phyloP scores from a whole-genome alignment of 1,284 basidiomycete species.

The Ceratobasidium sp. region DNA sequence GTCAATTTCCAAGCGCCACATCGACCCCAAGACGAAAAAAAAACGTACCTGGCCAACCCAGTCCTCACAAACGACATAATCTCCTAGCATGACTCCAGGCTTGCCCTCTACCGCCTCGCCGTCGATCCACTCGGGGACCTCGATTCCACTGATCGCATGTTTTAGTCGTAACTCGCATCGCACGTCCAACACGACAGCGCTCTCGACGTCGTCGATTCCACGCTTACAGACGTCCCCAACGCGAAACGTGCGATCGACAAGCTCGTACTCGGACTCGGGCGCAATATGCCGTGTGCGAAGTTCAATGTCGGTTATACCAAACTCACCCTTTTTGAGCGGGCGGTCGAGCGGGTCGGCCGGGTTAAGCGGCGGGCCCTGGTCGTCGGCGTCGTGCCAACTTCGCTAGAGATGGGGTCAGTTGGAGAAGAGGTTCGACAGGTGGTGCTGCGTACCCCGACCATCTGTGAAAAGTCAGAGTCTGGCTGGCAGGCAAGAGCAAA shows the following conservation, averaged over 20 bases:
- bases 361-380: slow-evolving; percentile 57
- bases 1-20: background rate
- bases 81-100: slow-evolving; percentile 72
- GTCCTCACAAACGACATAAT: slow-evolving; percentile 80
- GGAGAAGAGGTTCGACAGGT: background rate
- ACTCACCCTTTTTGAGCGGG: slow-evolving; percentile 77
- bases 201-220: slow-evolving; percentile 70
- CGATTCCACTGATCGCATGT: slow-evolving; percentile 74
- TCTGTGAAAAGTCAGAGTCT: slow-evolving; percentile 45
- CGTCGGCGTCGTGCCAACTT: slow-evolving; percentile 83
- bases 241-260: slow-evolving; percentile 81
- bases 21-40: slow-evolving; percentile 12
- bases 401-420: slow-evolving; percentile 57
- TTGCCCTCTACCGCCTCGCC: slow-evolving; percentile 66
- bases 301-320: slow-evolving; percentile 77
- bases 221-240: slow-evolving; percentile 84
- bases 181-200: slow-evolving; percentile 75
- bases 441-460: slow-evolving; percentile 36
- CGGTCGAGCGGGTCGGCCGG: slow-evolving; percentile 73
- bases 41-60: slow-evolving; percentile 79
- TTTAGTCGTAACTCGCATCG: slow-evolving; percentile 69
- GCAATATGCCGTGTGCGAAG: slow-evolving; percentile 71
- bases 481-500: slow-evolving; percentile 42
- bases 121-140: slow-evolving; percentile 69
- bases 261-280: slow-evolving; percentile 68